Conservation (phyloP, 106 monocot genomes). For the Gastrodia elata region DNA sequence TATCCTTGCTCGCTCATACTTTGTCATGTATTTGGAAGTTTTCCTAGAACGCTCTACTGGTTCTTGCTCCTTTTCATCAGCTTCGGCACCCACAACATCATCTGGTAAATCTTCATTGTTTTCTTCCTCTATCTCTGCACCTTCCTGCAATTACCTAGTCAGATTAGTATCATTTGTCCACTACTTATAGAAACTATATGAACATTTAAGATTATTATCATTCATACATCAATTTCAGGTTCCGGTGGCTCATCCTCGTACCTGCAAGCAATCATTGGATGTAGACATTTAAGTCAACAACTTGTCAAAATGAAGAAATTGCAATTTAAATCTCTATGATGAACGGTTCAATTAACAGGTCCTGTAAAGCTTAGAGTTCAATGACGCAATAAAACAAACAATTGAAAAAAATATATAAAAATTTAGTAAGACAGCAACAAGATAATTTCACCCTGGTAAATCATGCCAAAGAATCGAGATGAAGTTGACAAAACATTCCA, state of each 20-base stretch:
- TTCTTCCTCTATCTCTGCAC: slow-evolving; percentile 57
- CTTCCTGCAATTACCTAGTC: slow-evolving; percentile 49
- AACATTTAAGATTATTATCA: neutral
- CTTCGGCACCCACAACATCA: slow-evolving; percentile 46
- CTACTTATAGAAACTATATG: neutral
- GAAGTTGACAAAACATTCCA: neutral
- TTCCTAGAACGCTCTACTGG: slow-evolving; percentile 35
- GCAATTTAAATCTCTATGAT: neutral
- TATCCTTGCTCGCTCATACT: slow-evolving; percentile 73
- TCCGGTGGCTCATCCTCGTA: slow-evolving; percentile 96
- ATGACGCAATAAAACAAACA: neutral
- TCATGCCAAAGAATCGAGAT: neutral
- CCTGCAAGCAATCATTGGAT: slow-evolving; percentile 18
- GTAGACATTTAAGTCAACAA: neutral
- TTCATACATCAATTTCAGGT: slow-evolving; percentile 82
- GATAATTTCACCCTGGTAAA: neutral
- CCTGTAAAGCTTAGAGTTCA: neutral
- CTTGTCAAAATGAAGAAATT: neutral
- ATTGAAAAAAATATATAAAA: neutral
- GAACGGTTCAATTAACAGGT: neutral
- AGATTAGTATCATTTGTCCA: neutral
- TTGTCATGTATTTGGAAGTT: slow-evolving; percentile 80
- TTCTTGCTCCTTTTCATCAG: slow-evolving; percentile 49
- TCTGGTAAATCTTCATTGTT: slow-evolving; percentile 72
- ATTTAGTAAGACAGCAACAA: neutral